A percentile compares a stretch with the other conserved stretches of the same genome.
Evolutionary conservation across 192 early-diverging fungal species (phyloP).

Genomic region (Mortierella alpina): DNA sequence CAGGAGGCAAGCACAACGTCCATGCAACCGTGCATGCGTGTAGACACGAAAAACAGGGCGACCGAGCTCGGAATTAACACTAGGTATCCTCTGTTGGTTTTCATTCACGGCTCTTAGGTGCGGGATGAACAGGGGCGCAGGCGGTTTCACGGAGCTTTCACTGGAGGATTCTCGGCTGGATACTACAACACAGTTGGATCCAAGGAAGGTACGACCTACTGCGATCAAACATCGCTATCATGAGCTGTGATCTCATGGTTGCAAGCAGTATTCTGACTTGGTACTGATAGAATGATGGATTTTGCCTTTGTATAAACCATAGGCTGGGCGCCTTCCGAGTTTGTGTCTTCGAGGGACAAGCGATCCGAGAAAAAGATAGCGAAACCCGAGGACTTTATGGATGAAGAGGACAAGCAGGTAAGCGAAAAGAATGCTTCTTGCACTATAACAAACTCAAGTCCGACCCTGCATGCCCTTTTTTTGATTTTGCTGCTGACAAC

Average conservation of each 20-base stretch:
- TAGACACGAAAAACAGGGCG: not conserved
- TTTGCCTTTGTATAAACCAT: not conserved
- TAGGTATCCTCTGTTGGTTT: not conserved
- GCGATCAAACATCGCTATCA: not conserved
- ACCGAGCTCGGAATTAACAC: not conserved
- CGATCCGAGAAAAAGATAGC: slow-evolving; percentile 62
- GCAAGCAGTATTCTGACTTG: not conserved
- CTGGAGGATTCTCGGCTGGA: slow-evolving; percentile 94
- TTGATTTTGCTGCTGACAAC: not conserved
- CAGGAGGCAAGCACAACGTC: slow-evolving; percentile 28
- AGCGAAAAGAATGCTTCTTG: not conserved
- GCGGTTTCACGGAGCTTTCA: slow-evolving; percentile 92
- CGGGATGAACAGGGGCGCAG: slow-evolving; percentile 78
- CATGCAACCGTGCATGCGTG: not conserved
- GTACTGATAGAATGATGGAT: not conserved
- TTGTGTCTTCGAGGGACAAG: slow-evolving; percentile 79
- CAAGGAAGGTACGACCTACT: slow-evolving; percentile 78
- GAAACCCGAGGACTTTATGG: slow-evolving; percentile 93
- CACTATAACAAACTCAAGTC: no score
- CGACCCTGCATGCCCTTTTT: not conserved
- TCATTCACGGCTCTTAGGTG: slow-evolving; percentile 12
- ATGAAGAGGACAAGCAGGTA: slow-evolving; percentile 92
- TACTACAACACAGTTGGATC: slow-evolving; percentile 97
- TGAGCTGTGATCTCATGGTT: not conserved
- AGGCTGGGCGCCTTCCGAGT: slow-evolving; percentile 84